Percentiles rank a stretch among this genome's conserved stretches.
phyloP scores from a whole-genome alignment of 2,329 filamentous ascomycete species.

The Botrytis cinerea region DNA sequence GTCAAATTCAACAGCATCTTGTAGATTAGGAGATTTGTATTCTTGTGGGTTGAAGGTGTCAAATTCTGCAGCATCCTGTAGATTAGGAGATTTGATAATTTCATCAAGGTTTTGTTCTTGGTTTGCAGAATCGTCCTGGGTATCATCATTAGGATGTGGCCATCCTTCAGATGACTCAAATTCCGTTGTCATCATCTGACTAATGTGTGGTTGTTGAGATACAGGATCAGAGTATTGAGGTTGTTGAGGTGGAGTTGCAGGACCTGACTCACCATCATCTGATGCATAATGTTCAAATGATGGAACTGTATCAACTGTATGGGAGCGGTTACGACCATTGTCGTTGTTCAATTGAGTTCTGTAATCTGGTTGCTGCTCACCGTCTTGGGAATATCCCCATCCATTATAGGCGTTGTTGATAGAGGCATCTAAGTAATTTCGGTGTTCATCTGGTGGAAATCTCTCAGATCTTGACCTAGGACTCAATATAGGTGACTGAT shows the following conservation, averaged over 20 bases:
- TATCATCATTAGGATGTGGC: conserved; percentile 8
- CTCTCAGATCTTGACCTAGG: neutral
- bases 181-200: conserved; percentile 25
- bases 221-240: neutral
- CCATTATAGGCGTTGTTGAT: conserved; percentile 10
- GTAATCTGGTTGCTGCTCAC: conserved; percentile 1
- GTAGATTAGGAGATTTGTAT: conserved; percentile 25
- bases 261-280: conserved; percentile 24
- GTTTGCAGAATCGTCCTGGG: neutral
- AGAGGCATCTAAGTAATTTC: conserved; percentile 18
- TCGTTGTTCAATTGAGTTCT: neutral
- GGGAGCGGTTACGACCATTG: conserved; percentile 16
- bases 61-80: conserved; percentile 29
- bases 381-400: conserved; percentile 5
- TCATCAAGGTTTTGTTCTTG: conserved; percentile 8
- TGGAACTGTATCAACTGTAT: conserved; percentile 36
- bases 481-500: neutral
- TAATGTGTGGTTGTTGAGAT: conserved; percentile 1
- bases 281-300: conserved; percentile 36
- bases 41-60: conserved; percentile 31
- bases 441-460: conserved; percentile 13
- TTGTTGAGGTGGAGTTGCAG: conserved; percentile 18
- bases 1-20: conserved; percentile 31
- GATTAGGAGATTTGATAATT: conserved; percentile 4
- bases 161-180: conserved; percentile 15